Base-by-base conservation (phyloP, 2,329 filamentous ascomycete genomes). In the Orbilia oligospora region DNA sequence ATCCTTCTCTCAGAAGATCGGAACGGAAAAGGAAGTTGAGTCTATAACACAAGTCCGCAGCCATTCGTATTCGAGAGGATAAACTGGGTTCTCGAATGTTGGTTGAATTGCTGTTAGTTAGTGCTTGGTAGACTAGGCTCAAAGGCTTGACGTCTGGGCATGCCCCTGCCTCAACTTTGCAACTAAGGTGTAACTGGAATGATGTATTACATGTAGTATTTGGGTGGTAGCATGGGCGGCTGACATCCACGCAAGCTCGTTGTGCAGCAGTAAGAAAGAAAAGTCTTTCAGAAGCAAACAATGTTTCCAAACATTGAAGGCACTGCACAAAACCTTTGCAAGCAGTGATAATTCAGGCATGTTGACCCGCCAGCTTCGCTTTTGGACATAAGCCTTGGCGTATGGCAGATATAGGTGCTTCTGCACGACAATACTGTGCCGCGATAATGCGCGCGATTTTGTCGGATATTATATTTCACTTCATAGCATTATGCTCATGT, bases 231-330 rank as follows among this genome's bases (percentile, higher is more conserved):
- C 51, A 55, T 55, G 22, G 24, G 24, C 27, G n/a, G 51, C 51
- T 55, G 51, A 55, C 51, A n/a, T 55, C 22, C 51, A 55, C 51
- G 51, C 51, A 36, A 55, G 14, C 24, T 55, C 12, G 24, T 14
- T 30, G 27, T 30, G 27, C 6, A 30, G 27, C 27, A 55, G 51
- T 41, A 41, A 16, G 20, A 53, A 41, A 41, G 24, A 30, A 6
- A 30, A 30, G 27, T n/a, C n/a, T n/a, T n/a, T n/a, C n/a, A 27
- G 6, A 24, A 27, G 48, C 10, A 51, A 27, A 10, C 5, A 24
- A 6, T 24, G 20, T 9, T 14, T n/a, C n/a, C n/a, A n/a, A n/a
- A n/a, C n/a, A n/a, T n/a, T n/a, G n/a, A n/a, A n/a, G n/a, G n/a
- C n/a, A n/a, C n/a, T n/a, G n/a, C n/a, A 41, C 0, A 41, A 16